phyloP scores from a whole-genome alignment of 345 rosid species.

The Turnera subulata region DNA sequence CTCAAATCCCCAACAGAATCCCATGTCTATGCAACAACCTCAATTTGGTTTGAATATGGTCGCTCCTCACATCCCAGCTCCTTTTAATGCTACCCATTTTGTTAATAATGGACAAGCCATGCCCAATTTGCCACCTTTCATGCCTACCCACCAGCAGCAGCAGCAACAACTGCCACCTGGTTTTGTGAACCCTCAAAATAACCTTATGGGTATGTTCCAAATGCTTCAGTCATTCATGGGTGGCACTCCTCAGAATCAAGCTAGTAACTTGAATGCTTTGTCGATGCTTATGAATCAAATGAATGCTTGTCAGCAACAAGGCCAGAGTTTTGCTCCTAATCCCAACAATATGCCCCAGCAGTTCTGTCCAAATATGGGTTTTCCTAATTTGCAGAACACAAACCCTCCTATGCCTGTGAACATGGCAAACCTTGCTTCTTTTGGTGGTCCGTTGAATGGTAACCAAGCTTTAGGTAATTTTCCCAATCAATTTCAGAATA shows the following conservation, averaged over 20 bases:
- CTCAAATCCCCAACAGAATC: conserved; percentile 6
- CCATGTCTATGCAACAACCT: conserved; percentile 22
- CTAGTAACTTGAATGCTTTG: conserved; percentile 5
- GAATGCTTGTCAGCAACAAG: conserved; percentile 35
- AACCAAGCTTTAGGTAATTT: conserved; percentile 15
- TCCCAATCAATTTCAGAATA: conserved; percentile 28
- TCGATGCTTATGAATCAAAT: conserved; percentile 24
- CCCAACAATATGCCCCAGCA: conserved; percentile 33
- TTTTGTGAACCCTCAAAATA: conserved; percentile 16
- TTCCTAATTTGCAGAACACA: conserved; percentile 35
- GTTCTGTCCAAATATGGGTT: conserved; percentile 29
- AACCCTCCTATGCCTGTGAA: conserved; percentile 35
- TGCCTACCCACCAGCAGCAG: conserved; percentile 1
- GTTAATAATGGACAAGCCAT: conserved; percentile 11
- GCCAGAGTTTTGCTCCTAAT: conserved; percentile 20
- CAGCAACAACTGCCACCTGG: conserved; percentile 24
- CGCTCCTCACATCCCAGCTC: conserved; percentile 37
- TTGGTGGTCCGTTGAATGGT: conserved; percentile 2
- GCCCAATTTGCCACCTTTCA: conserved; percentile 29
- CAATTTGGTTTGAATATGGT: conserved; percentile 24
- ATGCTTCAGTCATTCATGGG: conserved; percentile 1
- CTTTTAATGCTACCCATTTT: conserved; percentile 19
- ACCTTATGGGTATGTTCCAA: conserved; percentile 20
- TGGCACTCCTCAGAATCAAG: conserved; percentile 6
- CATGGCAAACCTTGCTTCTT: conserved; percentile 22